Evolutionary conservation across 2,329 filamentous ascomycete genomes (phyloP).

Genomic region (Simplicillium sp.): DNA sequence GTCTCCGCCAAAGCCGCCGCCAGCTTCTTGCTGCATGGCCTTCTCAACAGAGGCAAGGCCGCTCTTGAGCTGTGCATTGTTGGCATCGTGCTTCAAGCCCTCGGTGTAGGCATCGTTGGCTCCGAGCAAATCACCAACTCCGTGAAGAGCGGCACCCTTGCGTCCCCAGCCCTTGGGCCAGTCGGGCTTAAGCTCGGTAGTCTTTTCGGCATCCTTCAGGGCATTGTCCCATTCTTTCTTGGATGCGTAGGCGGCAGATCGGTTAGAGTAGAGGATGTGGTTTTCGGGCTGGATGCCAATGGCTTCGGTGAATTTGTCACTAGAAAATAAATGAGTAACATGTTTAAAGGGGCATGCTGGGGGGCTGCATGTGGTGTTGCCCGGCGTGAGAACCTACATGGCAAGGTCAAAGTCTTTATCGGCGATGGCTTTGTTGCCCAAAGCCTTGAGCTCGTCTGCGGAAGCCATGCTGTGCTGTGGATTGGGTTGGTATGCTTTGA

Average conservation of each 20-base stretch:
- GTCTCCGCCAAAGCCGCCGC: conserved; percentile 41
- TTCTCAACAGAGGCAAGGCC: conserved; percentile 78
- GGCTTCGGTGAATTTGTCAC: conserved; percentile 89
- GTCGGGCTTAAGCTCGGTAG: conserved; percentile 88
- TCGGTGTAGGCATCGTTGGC: conserved; percentile 88
- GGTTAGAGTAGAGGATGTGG: conserved; percentile 97
- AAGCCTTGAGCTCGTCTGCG: conserved; percentile 80
- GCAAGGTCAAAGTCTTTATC: conserved; percentile 95
- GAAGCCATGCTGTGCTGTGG: conserved; percentile 36
- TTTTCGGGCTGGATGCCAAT: conserved; percentile 82
- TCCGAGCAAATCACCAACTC: conserved; percentile 72
- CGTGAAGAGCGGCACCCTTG: conserved; percentile 86
- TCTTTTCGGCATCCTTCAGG: conserved; percentile 84
- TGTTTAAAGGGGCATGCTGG: no score
- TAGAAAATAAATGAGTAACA: conserved; percentile 25
- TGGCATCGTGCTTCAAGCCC: conserved; percentile 85
- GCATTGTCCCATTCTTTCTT: conserved; percentile 82
- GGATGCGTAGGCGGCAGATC: conserved; percentile 80
- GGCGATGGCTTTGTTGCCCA: conserved; percentile 97
- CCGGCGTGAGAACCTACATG: conserved; percentile 54
- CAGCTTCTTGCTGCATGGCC: conserved; percentile 60
- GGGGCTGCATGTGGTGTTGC: no score
- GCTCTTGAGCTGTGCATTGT: conserved; percentile 86
- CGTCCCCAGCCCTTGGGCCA: conserved; percentile 96
- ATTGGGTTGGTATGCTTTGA: conserved; percentile 2